Evolutionary conservation across 768 basidiomycete species (phyloP).

Genomic region (Lepiota venenata): DNA sequence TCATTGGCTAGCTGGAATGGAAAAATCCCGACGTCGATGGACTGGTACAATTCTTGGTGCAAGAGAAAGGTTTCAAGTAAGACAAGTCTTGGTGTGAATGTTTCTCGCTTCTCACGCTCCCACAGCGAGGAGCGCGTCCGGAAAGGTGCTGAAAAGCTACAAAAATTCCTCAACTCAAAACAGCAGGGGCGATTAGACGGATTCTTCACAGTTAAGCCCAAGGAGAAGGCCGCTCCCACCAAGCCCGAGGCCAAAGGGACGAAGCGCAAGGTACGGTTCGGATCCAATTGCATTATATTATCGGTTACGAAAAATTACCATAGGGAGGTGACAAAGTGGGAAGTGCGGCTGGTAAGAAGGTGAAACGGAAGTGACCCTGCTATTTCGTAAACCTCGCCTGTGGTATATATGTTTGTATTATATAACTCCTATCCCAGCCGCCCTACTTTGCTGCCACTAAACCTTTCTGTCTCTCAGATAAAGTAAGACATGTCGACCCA

Average conservation of each 20-base stretch:
- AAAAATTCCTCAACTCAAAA: slow-evolving; percentile 82
- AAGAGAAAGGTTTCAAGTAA: slow-evolving; percentile 96
- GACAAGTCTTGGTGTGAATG: slow-evolving; percentile 21
- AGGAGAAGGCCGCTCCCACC: slow-evolving; percentile 36
- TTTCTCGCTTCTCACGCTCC: slow-evolving; percentile 5
- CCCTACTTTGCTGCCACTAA: background rate
- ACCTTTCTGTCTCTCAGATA: too few relatives aligned
- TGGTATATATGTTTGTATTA: background rate
- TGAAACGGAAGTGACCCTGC: slow-evolving; percentile 3
- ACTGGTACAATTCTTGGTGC: slow-evolving; percentile 89
- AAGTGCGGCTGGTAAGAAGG: slow-evolving; percentile 18
- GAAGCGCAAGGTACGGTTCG: slow-evolving; percentile 50
- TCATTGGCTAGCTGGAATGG: slow-evolving; percentile 77
- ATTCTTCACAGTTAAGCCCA: slow-evolving; percentile 81
- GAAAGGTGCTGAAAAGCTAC: slow-evolving; percentile 90
- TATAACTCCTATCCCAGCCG: background rate
- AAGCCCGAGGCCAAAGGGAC: slow-evolving; percentile 32
- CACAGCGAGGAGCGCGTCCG: slow-evolving; percentile 93
- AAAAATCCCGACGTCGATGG: slow-evolving; percentile 90
- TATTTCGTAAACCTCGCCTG: background rate
- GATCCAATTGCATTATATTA: background rate
- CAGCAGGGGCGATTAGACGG: slow-evolving; percentile 97
- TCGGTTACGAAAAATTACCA: slow-evolving; percentile 2
- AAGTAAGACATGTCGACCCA: too few relatives aligned
- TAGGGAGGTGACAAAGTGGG: slow-evolving; percentile 41